Conservation (phyloP, 495 filamentous ascomycete species). For the Chaetomidium leptoderma region DNA sequence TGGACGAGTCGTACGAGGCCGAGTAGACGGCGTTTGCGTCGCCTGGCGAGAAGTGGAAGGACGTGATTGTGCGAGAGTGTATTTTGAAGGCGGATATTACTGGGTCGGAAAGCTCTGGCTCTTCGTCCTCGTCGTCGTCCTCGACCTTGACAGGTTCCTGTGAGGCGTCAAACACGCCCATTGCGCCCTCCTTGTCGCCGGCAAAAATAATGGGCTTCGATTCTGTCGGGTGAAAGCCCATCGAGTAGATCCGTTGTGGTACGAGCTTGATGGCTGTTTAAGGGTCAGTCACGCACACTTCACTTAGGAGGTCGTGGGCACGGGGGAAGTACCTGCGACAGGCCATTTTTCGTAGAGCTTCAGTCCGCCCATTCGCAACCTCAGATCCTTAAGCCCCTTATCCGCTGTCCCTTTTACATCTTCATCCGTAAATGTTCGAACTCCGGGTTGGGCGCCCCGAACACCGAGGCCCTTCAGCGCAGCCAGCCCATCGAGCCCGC, state of each 20-base stretch:
- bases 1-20: conserved; percentile 89
- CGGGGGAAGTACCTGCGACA: conserved; percentile 70
- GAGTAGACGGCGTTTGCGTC: conserved; percentile 73
- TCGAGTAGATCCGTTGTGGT: conserved; percentile 80
- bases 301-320: conserved; percentile 12
- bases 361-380: conserved; percentile 76
- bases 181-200: conserved; percentile 88
- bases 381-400: conserved; percentile 66
- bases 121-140: conserved; percentile 55
- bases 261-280: conserved; percentile 81
- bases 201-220: conserved; percentile 91
- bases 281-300: conserved; percentile 16
- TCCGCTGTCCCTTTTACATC: conserved; percentile 80
- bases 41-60: conserved; percentile 69
- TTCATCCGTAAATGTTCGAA: conserved; percentile 72
- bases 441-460: conserved; percentile 70
- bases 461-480: conserved; percentile 39
- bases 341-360: conserved; percentile 77
- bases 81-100: conserved; percentile 81
- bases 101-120: conserved; percentile 53
- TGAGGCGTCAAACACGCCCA: conserved; percentile 90
- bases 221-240: conserved; percentile 82
- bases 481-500: conserved; percentile 39
- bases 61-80: conserved; percentile 82
- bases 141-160: conserved; percentile 54